Percentiles rank a stretch among this genome's conserved stretches.
phyloP scores from a whole-genome alignment of 1,284 basidiomycete species.

The Rhodotorula sp. region DNA sequence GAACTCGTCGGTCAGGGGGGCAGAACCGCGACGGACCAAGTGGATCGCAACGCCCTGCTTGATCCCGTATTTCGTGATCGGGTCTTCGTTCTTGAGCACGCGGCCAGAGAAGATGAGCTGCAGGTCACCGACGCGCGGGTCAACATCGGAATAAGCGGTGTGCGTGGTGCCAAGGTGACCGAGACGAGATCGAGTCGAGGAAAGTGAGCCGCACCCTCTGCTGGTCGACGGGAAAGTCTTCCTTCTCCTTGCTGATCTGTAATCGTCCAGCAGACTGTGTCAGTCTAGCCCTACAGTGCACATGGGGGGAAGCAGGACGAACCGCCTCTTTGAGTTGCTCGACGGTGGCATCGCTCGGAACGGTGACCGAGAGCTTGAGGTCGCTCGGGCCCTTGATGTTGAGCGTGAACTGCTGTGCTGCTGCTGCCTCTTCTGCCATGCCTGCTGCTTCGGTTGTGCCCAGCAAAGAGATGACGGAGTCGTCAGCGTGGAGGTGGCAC shows the following conservation, averaged over 20 bases:
- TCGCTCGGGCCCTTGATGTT: conserved; percentile 45
- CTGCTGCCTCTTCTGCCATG: not conserved
- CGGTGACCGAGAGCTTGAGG: conserved; percentile 41
- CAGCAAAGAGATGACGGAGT: no score
- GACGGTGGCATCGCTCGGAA: conserved; percentile 39
- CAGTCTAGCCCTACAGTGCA: not conserved
- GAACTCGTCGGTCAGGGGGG: not conserved
- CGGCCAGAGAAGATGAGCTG: conserved; percentile 45
- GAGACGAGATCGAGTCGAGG: not conserved
- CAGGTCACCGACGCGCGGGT: not conserved
- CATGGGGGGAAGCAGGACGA: not conserved
- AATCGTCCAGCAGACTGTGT: conserved; percentile 5
- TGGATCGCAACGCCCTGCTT: conserved; percentile 44
- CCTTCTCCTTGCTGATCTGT: conserved; percentile 11
- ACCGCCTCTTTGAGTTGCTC: conserved; percentile 44
- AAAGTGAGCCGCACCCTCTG: conserved; percentile 4
- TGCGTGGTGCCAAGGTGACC: not conserved
- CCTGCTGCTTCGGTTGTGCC: no score
- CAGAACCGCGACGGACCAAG: conserved; percentile 13
- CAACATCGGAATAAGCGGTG: not conserved
- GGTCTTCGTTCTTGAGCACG: conserved; percentile 46
- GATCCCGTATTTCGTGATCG: conserved; percentile 43
- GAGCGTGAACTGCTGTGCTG: conserved; percentile 33
- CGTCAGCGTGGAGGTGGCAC: no score
- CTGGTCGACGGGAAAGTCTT: conserved; percentile 35